Evolutionary conservation across 2,329 filamentous ascomycete species (phyloP).

Genomic region (Fusarium oxysporum): DNA sequence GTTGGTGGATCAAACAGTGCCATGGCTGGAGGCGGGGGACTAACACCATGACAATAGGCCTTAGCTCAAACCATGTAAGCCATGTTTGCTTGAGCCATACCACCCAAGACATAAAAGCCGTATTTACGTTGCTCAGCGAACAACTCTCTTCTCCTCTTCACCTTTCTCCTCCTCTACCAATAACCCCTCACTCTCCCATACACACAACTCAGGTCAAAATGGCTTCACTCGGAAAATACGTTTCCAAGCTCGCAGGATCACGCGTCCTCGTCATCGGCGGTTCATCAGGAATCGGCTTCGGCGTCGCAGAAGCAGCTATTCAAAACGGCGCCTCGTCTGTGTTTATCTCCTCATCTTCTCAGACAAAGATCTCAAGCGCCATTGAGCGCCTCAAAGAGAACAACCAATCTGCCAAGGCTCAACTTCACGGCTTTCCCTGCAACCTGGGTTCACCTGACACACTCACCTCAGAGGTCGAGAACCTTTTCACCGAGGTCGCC

Average conservation of each 20-base stretch:
- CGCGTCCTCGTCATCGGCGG: conserved; percentile 42
- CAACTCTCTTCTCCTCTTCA: background rate
- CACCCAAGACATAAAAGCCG: conserved; percentile 14
- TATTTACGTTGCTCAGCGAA: background rate
- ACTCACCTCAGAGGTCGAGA: conserved; percentile 25
- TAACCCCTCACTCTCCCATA: too few relatives aligned
- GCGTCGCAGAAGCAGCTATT: conserved; percentile 35
- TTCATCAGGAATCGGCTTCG: conserved; percentile 38
- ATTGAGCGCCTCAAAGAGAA: conserved; percentile 30
- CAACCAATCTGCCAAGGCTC: conserved; percentile 22
- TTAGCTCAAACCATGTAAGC: conserved; percentile 16
- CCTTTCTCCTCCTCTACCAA: too few relatives aligned
- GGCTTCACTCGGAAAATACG: conserved; percentile 29
- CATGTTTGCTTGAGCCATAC: conserved; percentile 12
- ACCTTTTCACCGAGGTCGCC: conserved; percentile 24
- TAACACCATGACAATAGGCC: background rate
- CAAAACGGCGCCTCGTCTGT: conserved; percentile 28
- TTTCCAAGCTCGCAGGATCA: conserved; percentile 36
- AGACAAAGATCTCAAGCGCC: conserved; percentile 12
- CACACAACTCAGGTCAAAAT: background rate
- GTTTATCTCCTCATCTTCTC: conserved; percentile 33
- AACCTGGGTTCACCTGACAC: conserved; percentile 24
- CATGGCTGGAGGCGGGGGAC: background rate
- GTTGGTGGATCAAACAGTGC: background rate
- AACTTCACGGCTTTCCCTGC: conserved; percentile 34